These are phyloP conservation scores for Oldenlandia corymbosa DNA, from an alignment of 257 asterid genomes.

Conservation along the genomic window DNA sequence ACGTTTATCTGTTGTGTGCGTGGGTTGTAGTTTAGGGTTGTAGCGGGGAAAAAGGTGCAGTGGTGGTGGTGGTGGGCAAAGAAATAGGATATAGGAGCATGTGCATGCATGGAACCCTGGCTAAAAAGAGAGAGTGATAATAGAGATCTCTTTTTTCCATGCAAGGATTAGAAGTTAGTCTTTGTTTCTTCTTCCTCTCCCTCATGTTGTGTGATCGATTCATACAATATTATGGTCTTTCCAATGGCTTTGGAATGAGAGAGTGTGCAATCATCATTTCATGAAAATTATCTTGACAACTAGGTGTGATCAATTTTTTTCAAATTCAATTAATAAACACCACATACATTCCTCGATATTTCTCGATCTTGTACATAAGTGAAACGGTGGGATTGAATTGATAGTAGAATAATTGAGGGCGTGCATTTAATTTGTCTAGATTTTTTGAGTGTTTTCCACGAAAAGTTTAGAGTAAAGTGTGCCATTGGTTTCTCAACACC, in stretches of 20 bases:
- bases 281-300: not conserved
- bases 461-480: no score
- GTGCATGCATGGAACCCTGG: slow-evolving; percentile 51
- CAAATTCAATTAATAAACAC: no score
- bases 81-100: slow-evolving; percentile 31
- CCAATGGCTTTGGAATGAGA: slow-evolving; percentile 51
- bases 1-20: no score
- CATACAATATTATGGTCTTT: slow-evolving; percentile 24
- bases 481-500: no score
- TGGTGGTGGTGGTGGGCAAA: not conserved
- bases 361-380: not conserved
- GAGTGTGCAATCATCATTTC: slow-evolving; percentile 29
- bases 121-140: slow-evolving; percentile 8
- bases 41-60: slow-evolving; percentile 12
- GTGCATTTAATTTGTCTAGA: no score
- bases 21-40: not conserved
- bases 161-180: slow-evolving; percentile 45
- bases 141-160: slow-evolving; percentile 54
- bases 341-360: not conserved
- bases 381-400: not conserved
- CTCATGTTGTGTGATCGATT: no score
- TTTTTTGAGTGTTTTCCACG: no score
- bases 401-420: no score
- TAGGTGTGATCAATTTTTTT: not conserved
- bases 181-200: slow-evolving; percentile 37